Evolutionary conservation across 176 grass and related monocot species (phyloP).

Genomic region (Bonia amplexicaulis): DNA sequence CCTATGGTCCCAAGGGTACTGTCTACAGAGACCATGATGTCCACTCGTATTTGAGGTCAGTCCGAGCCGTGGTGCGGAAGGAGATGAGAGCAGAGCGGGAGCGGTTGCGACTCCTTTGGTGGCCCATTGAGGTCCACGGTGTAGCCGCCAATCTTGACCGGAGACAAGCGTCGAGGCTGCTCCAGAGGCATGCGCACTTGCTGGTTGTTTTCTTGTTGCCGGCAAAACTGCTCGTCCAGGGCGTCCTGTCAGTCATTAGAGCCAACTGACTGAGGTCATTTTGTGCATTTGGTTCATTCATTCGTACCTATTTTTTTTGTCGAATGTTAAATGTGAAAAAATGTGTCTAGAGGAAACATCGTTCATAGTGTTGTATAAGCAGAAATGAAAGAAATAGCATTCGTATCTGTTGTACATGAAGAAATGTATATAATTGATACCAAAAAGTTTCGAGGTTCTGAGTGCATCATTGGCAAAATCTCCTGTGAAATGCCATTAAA

Average conservation of each 20-base stretch:
- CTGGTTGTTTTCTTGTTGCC: constrained; percentile 53
- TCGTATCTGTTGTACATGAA: background rate
- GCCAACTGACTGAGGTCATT: constrained; percentile 14
- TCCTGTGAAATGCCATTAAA: background rate
- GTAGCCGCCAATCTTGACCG: background rate
- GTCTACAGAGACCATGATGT: constrained; percentile 88
- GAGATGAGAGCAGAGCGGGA: constrained; percentile 51
- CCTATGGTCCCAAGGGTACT: constrained; percentile 66
- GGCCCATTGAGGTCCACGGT: constrained; percentile 37
- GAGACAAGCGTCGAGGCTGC: constrained; percentile 29
- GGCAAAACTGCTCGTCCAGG: constrained; percentile 48
- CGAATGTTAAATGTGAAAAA: background rate
- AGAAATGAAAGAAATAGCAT: background rate
- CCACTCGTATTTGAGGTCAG: constrained; percentile 64
- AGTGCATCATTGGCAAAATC: background rate
- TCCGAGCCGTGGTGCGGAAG: constrained; percentile 56
- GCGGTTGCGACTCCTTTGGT: constrained; percentile 42
- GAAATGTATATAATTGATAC: background rate
- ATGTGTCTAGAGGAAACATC: background rate
- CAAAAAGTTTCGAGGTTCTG: background rate
- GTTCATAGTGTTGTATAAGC: background rate
- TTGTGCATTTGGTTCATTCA: constrained; percentile 4
- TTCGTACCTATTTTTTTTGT: background rate
- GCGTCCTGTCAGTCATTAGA: constrained; percentile 49
- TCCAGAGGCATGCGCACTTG: constrained; percentile 27